Evolutionary conservation across 768 basidiomycete species (phyloP).

Genomic region (Suillus plorans): DNA sequence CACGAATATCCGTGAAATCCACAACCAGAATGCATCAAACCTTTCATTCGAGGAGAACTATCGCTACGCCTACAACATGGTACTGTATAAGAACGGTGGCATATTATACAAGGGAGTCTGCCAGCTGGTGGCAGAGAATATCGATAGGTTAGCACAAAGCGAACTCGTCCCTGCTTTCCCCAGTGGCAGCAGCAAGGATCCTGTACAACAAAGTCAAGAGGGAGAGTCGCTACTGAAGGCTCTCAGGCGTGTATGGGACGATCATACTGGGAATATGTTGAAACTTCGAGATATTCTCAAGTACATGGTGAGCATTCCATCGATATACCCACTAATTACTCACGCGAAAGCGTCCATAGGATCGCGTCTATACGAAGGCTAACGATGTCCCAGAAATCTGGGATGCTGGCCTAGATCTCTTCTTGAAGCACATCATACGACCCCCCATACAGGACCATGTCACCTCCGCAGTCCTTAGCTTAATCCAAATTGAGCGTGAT

Average conservation of each 20-base stretch:
- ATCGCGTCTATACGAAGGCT: conserved; percentile 80
- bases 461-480: conserved; percentile 76
- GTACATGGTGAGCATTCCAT: conserved; percentile 76
- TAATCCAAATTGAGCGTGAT: conserved; percentile 89
- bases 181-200: conserved; percentile 61
- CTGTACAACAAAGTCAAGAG: conserved; percentile 75
- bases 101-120: conserved; percentile 85
- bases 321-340: conserved; percentile 11
- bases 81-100: conserved; percentile 81
- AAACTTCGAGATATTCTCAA: conserved; percentile 88
- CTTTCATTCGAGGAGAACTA: conserved; percentile 94
- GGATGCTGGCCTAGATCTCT: conserved; percentile 80
- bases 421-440: conserved; percentile 77
- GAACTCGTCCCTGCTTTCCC: conserved; percentile 85
- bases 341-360: conserved; percentile 47
- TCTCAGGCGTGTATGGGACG: conserved; percentile 86
- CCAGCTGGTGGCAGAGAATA: conserved; percentile 76
- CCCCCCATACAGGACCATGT: conserved; percentile 83
- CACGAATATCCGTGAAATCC: conserved; percentile 89
- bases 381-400: conserved; percentile 78
- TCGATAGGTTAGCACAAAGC: conserved; percentile 73
- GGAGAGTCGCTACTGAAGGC: conserved; percentile 85
- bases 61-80: conserved; percentile 92
- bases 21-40: conserved; percentile 87
- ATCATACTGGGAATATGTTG: conserved; percentile 85